Conservation (phyloP, 225 moss, liverwort and hornwort species). For the Physcomitrium patens region DNA sequence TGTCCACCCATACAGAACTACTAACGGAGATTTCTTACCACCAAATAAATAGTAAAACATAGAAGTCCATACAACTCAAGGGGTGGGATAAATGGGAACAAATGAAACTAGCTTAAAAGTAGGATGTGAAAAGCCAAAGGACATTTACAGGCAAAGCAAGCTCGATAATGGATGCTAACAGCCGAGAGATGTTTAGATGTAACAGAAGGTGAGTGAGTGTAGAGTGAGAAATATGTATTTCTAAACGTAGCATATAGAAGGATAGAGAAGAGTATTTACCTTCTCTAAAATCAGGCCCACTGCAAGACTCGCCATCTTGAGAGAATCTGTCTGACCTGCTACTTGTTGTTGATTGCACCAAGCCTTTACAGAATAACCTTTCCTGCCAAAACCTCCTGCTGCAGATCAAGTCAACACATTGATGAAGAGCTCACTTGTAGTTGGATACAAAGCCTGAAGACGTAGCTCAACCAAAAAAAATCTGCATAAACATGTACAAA, state of each 20-base stretch:
- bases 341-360: conserved; percentile 9
- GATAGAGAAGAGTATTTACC: conserved; percentile 23
- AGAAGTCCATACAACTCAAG: neutral
- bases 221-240: neutral
- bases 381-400: conserved; percentile 7
- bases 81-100: neutral
- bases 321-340: conserved; percentile 15
- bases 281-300: conserved; percentile 47
- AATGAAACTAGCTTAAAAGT: neutral
- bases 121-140: neutral
- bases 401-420: conserved; percentile 1
- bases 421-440: conserved; percentile 12
- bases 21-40: neutral
- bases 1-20: neutral
- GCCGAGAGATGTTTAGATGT: neutral
- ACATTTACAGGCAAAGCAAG: neutral
- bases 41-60: neutral
- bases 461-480: neutral
- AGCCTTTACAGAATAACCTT: conserved; percentile 8
- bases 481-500: neutral
- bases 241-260: neutral
- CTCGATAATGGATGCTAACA: neutral
- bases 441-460: neutral
- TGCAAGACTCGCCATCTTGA: conserved; percentile 48
- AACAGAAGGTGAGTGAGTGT: neutral